Evolutionary conservation across 768 basidiomycete species (phyloP).

Genomic region (Agaricus blazei): DNA sequence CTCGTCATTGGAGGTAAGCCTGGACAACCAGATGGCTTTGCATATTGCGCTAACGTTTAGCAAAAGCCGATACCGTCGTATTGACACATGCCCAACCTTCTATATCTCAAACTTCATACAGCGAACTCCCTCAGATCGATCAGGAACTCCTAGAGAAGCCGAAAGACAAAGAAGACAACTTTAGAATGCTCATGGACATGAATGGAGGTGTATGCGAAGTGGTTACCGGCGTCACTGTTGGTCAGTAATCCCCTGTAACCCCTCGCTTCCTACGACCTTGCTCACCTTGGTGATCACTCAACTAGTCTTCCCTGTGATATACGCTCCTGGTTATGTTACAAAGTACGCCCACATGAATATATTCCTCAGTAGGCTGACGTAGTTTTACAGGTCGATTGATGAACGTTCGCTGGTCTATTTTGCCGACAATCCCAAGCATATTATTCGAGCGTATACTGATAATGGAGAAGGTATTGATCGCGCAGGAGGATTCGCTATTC

Average conservation of each 20-base stretch:
- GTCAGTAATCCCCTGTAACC: slow-evolving; percentile 32
- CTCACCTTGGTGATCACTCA: not conserved
- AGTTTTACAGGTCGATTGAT: slow-evolving; percentile 59
- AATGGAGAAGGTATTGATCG: slow-evolving; percentile 82
- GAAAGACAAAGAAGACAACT: slow-evolving; percentile 66
- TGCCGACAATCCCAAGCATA: slow-evolving; percentile 49
- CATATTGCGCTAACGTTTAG: not conserved
- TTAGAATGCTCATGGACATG: slow-evolving; percentile 82
- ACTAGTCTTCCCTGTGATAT: slow-evolving; percentile 68
- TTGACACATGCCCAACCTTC: slow-evolving; percentile 67
- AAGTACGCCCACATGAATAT: slow-evolving; percentile 36
- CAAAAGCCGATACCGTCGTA: slow-evolving; percentile 91
- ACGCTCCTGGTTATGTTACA: slow-evolving; percentile 70
- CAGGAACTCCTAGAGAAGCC: slow-evolving; percentile 94
- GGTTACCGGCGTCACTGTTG: slow-evolving; percentile 84
- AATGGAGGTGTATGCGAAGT: slow-evolving; percentile 88
- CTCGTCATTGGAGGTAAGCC: slow-evolving; percentile 61
- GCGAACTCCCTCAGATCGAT: slow-evolving; percentile 39
- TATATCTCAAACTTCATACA: slow-evolving; percentile 50
- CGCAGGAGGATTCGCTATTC: slow-evolving; percentile 93
- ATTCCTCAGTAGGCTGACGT: not conserved
- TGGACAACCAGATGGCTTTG: not conserved
- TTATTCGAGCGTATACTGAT: slow-evolving; percentile 77
- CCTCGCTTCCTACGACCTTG: not conserved
- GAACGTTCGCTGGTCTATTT: slow-evolving; percentile 81